phyloP scores from a whole-genome alignment of 495 filamentous ascomycete genomes.

The Hypoxylon fragiforme region DNA sequence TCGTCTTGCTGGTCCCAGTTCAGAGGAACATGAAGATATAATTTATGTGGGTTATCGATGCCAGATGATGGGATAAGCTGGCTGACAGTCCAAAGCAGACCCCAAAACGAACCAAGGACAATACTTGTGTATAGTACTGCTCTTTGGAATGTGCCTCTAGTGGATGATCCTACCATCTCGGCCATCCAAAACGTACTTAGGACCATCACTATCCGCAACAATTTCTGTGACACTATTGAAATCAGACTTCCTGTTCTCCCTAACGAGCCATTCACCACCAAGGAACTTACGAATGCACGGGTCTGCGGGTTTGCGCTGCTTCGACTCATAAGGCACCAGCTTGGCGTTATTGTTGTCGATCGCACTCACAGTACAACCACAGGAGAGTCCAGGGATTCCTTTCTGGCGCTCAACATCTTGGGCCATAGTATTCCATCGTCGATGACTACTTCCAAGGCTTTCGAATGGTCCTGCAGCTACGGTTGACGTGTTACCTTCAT shows the following conservation, averaged over 20 bases:
- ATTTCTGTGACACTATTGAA: constrained; percentile 33
- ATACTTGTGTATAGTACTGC: constrained; percentile 14
- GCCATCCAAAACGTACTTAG: constrained; percentile 37
- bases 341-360: constrained; percentile 57
- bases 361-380: constrained; percentile 51
- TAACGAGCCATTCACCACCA: constrained; percentile 52
- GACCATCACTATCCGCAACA: constrained; percentile 29
- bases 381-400: constrained; percentile 39
- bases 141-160: constrained; percentile 12
- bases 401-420: constrained; percentile 31
- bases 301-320: constrained; percentile 54
- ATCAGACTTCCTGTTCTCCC: constrained; percentile 41
- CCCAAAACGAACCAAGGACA: constrained; percentile 6
- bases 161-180: constrained; percentile 31
- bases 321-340: constrained; percentile 54
- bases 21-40: constrained; percentile 10
- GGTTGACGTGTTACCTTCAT: neutral
- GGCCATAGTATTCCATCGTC: constrained; percentile 35
- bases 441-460: constrained; percentile 41
- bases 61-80: constrained; percentile 1
- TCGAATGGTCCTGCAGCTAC: constrained; percentile 13
- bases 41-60: constrained; percentile 16
- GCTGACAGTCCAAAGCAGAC: constrained; percentile 5
- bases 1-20: constrained; percentile 8
- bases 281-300: constrained; percentile 57